Evolutionary conservation across 2,329 filamentous ascomycete genomes (phyloP).

Genomic region (Pestalotiopsis sp.): DNA sequence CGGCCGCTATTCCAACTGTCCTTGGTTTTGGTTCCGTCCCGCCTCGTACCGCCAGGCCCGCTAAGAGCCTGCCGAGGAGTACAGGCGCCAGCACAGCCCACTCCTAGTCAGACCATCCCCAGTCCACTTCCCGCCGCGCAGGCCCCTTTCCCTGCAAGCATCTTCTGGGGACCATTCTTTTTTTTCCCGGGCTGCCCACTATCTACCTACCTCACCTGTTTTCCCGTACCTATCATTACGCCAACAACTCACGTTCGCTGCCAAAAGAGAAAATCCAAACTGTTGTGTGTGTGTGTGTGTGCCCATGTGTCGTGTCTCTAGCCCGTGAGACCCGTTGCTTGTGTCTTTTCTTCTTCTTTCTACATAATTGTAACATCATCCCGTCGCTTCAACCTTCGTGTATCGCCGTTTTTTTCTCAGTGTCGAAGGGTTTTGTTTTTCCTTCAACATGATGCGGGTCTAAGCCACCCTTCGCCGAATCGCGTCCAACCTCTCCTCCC

Average conservation of each 20-base stretch:
- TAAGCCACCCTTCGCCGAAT: conserved; percentile 7
- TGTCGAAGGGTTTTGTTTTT: neutral
- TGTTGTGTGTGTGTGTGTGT: neutral
- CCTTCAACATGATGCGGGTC: conserved; percentile 10
- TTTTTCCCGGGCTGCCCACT: neutral
- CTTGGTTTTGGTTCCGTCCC: neutral
- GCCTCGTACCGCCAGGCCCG: conserved; percentile 4
- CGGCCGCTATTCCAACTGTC: neutral
- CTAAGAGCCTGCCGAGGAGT: neutral
- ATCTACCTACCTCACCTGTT: neutral
- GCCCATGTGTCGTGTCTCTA: neutral
- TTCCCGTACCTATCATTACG: neutral
- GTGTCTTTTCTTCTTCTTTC: neutral
- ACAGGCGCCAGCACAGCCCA: conserved; percentile 5
- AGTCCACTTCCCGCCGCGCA: conserved; percentile 2
- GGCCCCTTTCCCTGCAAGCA: neutral
- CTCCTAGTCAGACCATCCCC: conserved; percentile 6
- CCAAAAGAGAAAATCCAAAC: neutral
- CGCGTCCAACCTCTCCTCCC: neutral
- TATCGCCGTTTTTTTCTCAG: neutral
- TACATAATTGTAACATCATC: neutral
- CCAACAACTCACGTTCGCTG: neutral
- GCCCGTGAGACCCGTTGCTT: neutral
- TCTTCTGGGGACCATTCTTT: neutral
- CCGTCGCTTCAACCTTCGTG: neutral